phyloP scores from a whole-genome alignment of 768 basidiomycete species.

The Calocera cornea region DNA sequence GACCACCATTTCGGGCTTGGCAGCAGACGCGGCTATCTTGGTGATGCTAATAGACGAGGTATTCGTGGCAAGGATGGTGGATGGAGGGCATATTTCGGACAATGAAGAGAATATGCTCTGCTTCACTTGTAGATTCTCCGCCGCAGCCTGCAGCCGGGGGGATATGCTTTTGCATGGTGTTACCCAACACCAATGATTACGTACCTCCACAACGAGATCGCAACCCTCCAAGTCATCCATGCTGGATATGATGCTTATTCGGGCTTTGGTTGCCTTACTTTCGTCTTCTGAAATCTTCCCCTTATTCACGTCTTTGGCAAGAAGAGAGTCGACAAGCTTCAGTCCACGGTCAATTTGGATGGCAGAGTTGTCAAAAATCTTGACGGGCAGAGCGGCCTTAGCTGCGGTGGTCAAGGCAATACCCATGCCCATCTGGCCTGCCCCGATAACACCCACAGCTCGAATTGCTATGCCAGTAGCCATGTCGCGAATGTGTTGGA shows the following conservation, averaged over 20 bases:
- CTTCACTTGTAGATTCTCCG: constrained; percentile 71
- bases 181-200: constrained; percentile 10
- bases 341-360: constrained; percentile 64
- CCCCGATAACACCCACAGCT: constrained; percentile 7
- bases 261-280: constrained; percentile 57
- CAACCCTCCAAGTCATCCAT: constrained; percentile 49
- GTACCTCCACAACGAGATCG: constrained; percentile 83
- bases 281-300: constrained; percentile 54
- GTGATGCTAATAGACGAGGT: constrained; percentile 92
- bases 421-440: constrained; percentile 55
- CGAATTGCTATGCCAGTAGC: neutral
- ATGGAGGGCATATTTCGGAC: constrained; percentile 49
- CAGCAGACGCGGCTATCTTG: constrained; percentile 57
- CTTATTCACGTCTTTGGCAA: constrained; percentile 82
- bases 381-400: constrained; percentile 71
- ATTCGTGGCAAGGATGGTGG: constrained; percentile 77
- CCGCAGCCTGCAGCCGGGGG: constrained; percentile 52
- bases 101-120: constrained; percentile 59
- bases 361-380: constrained; percentile 67
- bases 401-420: constrained; percentile 81
- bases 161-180: neutral
- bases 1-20: constrained; percentile 3
- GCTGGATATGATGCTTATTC: constrained; percentile 45
- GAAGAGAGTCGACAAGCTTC: constrained; percentile 59
- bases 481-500: neutral